Evolutionary conservation across 2,329 filamentous ascomycete genomes (phyloP).

Genomic region (Cladobotryum mycophilum): DNA sequence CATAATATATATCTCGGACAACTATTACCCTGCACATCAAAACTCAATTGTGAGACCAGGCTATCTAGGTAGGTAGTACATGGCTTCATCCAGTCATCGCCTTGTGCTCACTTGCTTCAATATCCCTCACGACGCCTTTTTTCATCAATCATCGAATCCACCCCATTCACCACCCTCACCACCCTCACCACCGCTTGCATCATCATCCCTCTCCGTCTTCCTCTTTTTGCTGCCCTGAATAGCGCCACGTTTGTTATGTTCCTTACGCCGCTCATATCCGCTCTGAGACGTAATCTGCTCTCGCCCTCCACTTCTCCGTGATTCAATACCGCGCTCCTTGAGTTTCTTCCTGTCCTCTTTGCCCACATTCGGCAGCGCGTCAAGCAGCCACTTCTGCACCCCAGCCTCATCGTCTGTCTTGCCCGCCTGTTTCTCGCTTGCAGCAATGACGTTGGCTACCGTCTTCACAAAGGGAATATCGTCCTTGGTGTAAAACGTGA

Average conservation of each 20-base stretch:
- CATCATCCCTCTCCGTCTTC: conserved; percentile 29
- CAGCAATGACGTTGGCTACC: conserved; percentile 86
- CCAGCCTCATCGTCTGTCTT: conserved; percentile 47
- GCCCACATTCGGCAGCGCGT: conserved; percentile 73
- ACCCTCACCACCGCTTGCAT: conserved; percentile 15
- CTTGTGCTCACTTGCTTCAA: too few species aligned
- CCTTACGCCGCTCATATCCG: conserved; percentile 63
- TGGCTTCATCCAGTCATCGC: too few species aligned
- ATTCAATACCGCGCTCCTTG: conserved; percentile 75
- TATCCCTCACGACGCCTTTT: neutral
- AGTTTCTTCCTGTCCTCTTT: conserved; percentile 81
- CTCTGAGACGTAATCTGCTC: conserved; percentile 78
- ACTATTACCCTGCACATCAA: too few species aligned
- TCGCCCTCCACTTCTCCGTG: conserved; percentile 42
- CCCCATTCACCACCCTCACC: conserved; percentile 35
- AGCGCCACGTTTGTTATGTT: conserved; percentile 60
- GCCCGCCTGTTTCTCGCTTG: conserved; percentile 66
- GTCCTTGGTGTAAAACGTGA: conserved; percentile 94
- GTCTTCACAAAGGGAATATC: conserved; percentile 85
- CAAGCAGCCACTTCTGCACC: conserved; percentile 79
- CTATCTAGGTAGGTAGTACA: too few species aligned
- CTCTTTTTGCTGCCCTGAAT: conserved; percentile 56
- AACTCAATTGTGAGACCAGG: too few species aligned
- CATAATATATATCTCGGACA: too few species aligned
- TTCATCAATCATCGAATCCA: conserved; percentile 39